Evolutionary conservation across 192 early-diverging fungal genomes (phyloP).

Genomic region (Podila epigama): DNA sequence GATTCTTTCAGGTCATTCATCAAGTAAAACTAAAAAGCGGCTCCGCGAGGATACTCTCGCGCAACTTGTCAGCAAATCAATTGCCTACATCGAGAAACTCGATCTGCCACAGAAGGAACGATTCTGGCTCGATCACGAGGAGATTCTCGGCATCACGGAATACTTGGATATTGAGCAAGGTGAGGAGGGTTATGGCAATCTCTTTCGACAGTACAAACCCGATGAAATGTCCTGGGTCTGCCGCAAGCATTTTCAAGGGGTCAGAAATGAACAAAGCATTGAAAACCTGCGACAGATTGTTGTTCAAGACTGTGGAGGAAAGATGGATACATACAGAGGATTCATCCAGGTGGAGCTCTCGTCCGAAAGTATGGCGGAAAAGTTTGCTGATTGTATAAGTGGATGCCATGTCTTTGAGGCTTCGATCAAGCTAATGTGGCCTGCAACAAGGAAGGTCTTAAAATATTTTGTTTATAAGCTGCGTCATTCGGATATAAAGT

Average conservation of each 20-base stretch:
- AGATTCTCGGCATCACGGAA: not conserved
- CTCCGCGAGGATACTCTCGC: not conserved
- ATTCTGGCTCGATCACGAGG: not conserved
- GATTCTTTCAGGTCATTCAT: not conserved
- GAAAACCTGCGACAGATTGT: too few species aligned
- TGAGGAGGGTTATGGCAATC: not conserved
- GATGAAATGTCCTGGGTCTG: not conserved
- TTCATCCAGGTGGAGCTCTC: not conserved
- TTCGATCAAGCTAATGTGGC: not conserved
- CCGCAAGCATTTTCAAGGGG: not conserved
- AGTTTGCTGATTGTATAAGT: not conserved
- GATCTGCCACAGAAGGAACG: not conserved
- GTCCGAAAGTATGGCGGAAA: not conserved
- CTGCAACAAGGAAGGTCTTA: too few species aligned
- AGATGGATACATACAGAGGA: too few species aligned
- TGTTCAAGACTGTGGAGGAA: too few species aligned
- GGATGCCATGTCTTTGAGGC: not conserved
- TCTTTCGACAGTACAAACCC: not conserved
- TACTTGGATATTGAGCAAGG: not conserved
- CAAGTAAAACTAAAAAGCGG: not conserved
- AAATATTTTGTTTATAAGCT: too few species aligned
- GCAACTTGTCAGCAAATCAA: not conserved
- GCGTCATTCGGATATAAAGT: too few species aligned
- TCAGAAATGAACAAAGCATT: too few species aligned
- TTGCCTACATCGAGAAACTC: not conserved